Conservation (phyloP, 768 basidiomycete genomes). For the Hygrocybe punicea region DNA sequence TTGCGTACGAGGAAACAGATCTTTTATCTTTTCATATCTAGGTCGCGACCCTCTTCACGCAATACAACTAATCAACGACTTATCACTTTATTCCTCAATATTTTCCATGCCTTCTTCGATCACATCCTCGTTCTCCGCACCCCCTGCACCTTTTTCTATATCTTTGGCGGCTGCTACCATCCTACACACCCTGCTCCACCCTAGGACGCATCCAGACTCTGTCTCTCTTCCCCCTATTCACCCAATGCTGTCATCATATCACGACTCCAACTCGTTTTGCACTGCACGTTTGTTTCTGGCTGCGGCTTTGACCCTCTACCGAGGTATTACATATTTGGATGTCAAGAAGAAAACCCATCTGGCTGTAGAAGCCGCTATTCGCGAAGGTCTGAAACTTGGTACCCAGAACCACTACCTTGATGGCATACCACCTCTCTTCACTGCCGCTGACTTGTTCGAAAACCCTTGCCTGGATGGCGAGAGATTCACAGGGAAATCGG, state of each 20-base stretch:
- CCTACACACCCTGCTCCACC: slow-evolving; percentile 48
- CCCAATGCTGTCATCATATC: slow-evolving; percentile 41
- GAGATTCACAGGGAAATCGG: slow-evolving; percentile 39
- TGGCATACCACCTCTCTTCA: slow-evolving; percentile 67
- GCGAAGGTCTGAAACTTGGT: slow-evolving; percentile 83
- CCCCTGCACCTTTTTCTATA: slow-evolving; percentile 35
- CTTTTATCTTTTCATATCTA: slow-evolving; percentile 27
- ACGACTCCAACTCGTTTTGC: slow-evolving; percentile 39
- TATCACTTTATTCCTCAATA: slow-evolving; percentile 67
- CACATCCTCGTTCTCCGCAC: slow-evolving; percentile 43
- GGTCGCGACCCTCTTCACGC: slow-evolving; percentile 73
- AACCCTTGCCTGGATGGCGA: slow-evolving; percentile 33
- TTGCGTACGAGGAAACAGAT: not conserved
- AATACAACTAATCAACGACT: slow-evolving; percentile 67
- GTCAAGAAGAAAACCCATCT: slow-evolving; percentile 59
- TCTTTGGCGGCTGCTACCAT: slow-evolving; percentile 59
- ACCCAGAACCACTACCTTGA: slow-evolving; percentile 72
- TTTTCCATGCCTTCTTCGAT: slow-evolving; percentile 55
- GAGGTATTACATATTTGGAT: slow-evolving; percentile 54
- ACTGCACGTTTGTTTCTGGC: slow-evolving; percentile 74
- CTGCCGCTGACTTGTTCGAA: slow-evolving; percentile 46
- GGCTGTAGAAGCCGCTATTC: slow-evolving; percentile 66
- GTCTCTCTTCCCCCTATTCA: slow-evolving; percentile 44
- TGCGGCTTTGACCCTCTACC: slow-evolving; percentile 69
- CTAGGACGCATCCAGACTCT: slow-evolving; percentile 22